Percentiles rank a stretch among this genome's conserved stretches.
phyloP scores from a whole-genome alignment of 139 green algal species.

The Gonium pectorale region DNA sequence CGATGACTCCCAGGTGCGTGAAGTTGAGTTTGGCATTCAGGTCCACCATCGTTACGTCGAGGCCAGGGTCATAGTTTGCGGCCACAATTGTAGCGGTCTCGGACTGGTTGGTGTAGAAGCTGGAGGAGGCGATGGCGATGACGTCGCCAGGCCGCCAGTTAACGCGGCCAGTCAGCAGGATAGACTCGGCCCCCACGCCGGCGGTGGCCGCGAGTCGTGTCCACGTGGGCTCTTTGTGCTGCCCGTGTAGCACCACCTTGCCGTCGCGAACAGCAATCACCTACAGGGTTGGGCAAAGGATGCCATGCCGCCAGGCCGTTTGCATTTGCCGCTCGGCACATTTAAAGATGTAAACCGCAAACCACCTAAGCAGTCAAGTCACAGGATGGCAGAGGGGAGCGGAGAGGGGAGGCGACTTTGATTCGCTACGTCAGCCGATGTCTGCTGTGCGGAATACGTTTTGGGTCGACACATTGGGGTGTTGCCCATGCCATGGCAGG shows the following conservation, averaged over 20 bases:
- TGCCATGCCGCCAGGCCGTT: too few species aligned
- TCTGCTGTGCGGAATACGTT: conserved; percentile 53
- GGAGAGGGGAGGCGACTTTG: too few species aligned
- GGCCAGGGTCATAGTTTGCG: neutral
- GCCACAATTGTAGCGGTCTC: conserved; percentile 51
- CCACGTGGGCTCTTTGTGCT: too few species aligned
- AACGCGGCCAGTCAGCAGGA: conserved; percentile 54
- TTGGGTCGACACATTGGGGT: too few species aligned
- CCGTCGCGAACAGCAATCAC: conserved; percentile 74
- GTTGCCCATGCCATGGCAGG: too few species aligned
- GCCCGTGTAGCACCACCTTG: conserved; percentile 64
- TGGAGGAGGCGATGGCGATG: neutral
- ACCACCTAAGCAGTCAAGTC: too few species aligned
- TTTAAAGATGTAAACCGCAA: too few species aligned
- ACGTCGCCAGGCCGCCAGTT: conserved; percentile 65
- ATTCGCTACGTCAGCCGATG: too few species aligned
- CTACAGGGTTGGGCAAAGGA: too few species aligned
- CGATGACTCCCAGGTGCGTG: conserved; percentile 65
- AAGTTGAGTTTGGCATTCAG: conserved; percentile 54
- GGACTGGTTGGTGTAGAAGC: conserved; percentile 53
- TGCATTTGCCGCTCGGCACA: too few species aligned
- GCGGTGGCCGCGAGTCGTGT: conserved; percentile 51
- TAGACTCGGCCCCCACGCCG: conserved; percentile 40
- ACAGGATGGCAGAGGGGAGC: too few species aligned
- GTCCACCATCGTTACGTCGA: conserved; percentile 44